Base-by-base conservation (phyloP, 2,329 filamentous ascomycete species). In the Fonsecaea monophora region DNA sequence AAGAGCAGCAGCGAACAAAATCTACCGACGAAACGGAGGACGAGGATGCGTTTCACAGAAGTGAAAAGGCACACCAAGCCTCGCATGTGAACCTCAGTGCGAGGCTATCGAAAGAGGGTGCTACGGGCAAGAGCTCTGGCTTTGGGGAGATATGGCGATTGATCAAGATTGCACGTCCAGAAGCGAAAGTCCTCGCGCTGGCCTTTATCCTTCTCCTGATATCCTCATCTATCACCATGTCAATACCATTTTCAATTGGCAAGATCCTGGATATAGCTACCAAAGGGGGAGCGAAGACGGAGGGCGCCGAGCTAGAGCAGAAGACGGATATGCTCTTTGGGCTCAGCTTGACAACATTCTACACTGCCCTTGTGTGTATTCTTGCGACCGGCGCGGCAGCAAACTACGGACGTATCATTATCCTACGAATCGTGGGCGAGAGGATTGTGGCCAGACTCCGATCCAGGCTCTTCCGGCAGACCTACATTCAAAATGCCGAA, bases 171-270 rank as follows among this genome's bases (percentile, higher is more conserved):
- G 95, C 95, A 12, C 85, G 87, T 63, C 94, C 94, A 2, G 95
- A 99, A 81, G 81, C 91, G 35, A 89, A 85, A 75, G 90, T 91
- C 78, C 87, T 99, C 15, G 85, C 83, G 6, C 79, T 91, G 70
- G 96, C 96, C 3, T 94, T 98, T 77, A 77, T 90, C 63, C 91
- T 97, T 76, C 84, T 99, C 59, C 84, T 99, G 66, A 85, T 97
- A 69, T 97, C 94, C 15, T 98, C 94, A 3, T 86, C 89, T 60
- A 93, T 99, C 72, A 96, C 94, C 65, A 96, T 99, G 91, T 94
- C 92, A 1, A 92, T 99, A 67, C 95, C 95, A 1, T 97, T 97
- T 77, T 96, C 94, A 0, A 96, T 99, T 71, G 95, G 95, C 64
- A 94, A 94, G 76, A 96, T 99, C 69, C 83, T 99, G 77, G 95